phyloP scores from a whole-genome alignment of 352 stramenopile species.

The Phytophthora pluvialis region DNA sequence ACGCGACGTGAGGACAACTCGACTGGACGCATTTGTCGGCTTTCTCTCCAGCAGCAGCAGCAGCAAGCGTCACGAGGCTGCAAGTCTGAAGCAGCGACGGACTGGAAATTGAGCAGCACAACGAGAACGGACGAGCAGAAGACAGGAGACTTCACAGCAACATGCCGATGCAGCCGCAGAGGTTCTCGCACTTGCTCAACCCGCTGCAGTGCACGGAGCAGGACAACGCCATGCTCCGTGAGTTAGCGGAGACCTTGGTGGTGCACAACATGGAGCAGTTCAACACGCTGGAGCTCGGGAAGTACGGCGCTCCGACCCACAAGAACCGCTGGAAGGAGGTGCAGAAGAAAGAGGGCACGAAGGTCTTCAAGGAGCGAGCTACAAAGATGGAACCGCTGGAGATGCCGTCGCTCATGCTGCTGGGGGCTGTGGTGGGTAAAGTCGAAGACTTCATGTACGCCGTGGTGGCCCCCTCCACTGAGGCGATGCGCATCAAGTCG shows the following conservation, averaged over 20 bases:
- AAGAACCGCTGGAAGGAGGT: conserved; percentile 28
- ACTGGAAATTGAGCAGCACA: conserved; percentile 6
- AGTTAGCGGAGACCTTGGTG: conserved; percentile 43
- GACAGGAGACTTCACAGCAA: neutral
- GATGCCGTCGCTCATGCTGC: conserved; percentile 31
- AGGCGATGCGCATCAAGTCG: conserved; percentile 43
- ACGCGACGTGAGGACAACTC: conserved; percentile 22
- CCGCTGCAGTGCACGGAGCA: conserved; percentile 21
- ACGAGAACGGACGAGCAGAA: conserved; percentile 2
- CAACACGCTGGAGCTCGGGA: conserved; percentile 19
- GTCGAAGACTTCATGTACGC: conserved; percentile 63
- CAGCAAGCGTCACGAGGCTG: conserved; percentile 1
- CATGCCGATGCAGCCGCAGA: conserved; percentile 11
- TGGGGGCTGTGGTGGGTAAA: conserved; percentile 31
- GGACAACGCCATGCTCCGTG: conserved; percentile 14
- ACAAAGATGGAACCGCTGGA: conserved; percentile 20
- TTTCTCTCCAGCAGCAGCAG: conserved; percentile 8
- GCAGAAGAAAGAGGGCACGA: conserved; percentile 27
- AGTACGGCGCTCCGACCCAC: conserved; percentile 15
- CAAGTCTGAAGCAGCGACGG: conserved; percentile 10
- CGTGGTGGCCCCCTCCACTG: conserved; percentile 28
- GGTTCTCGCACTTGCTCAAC: conserved; percentile 23
- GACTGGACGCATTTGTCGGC: conserved; percentile 16
- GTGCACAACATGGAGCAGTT: conserved; percentile 33
- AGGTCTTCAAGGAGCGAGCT: conserved; percentile 28